A percentile compares a stretch with the other conserved stretches of the same genome.
Conservation (phyloP, 495 filamentous ascomycete species). For the Massariosphaeria phaeospora region DNA sequence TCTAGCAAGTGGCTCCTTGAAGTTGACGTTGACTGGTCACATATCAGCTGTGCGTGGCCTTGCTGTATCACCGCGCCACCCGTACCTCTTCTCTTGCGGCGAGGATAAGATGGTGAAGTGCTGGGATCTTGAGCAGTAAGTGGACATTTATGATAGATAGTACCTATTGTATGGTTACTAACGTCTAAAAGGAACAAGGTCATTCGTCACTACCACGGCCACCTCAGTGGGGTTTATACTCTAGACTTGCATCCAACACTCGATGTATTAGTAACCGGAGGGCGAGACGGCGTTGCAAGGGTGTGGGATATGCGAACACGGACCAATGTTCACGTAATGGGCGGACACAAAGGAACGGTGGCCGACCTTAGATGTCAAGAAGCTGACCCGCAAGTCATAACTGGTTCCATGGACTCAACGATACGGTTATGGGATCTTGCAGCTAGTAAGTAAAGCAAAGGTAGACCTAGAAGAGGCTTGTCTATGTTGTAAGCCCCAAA, state of each 20-base stretch:
- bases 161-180: too few species aligned
- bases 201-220: constrained; percentile 96
- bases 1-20: constrained; percentile 73
- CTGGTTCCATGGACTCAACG: constrained; percentile 81
- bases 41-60: constrained; percentile 94
- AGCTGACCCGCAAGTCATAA: constrained; percentile 93
- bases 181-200: constrained; percentile 99
- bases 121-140: constrained; percentile 98
- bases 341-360: constrained; percentile 80
- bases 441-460: constrained; percentile 51
- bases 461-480: too few species aligned
- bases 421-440: constrained; percentile 95
- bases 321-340: constrained; percentile 88
- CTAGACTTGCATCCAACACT: constrained; percentile 86
- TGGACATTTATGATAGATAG: too few species aligned
- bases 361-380: constrained; percentile 89
- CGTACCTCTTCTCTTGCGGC: constrained; percentile 95
- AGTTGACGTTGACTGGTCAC: constrained; percentile 89
- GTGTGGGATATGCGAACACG: constrained; percentile 99
- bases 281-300: constrained; percentile 85
- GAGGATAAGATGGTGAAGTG: constrained; percentile 99
- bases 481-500: neutral
- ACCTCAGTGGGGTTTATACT: constrained; percentile 93
- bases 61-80: constrained; percentile 88
- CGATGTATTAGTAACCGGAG: constrained; percentile 90